Evolutionary conservation across 805 yeast species (phyloP).

Genomic region (Saturnispora bothae): DNA sequence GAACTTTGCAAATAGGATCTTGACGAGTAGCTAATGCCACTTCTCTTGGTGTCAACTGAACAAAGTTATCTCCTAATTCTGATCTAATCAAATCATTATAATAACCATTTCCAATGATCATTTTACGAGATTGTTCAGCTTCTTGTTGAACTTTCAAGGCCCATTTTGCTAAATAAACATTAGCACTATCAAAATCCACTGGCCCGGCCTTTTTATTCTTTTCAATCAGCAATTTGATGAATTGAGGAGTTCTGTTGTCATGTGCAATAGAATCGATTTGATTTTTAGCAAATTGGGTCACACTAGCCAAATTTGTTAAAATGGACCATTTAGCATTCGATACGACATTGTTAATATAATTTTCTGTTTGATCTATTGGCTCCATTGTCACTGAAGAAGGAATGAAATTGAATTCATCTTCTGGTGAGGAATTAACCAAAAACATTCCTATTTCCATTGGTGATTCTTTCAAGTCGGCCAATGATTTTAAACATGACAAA

Average conservation of each 20-base stretch:
- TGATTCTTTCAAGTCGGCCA: constrained; percentile 57
- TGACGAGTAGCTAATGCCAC: constrained; percentile 52
- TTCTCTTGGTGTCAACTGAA: constrained; percentile 46
- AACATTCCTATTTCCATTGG: constrained; percentile 62
- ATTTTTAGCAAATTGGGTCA: constrained; percentile 55
- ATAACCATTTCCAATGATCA: constrained; percentile 47
- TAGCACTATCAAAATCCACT: constrained; percentile 87
- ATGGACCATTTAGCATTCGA: constrained; percentile 78
- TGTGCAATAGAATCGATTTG: constrained; percentile 46
- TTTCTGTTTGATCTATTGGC: constrained; percentile 27
- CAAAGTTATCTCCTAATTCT: constrained; percentile 49
- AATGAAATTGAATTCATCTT: constrained; percentile 50
- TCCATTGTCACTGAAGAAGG: constrained; percentile 31
- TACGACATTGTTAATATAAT: constrained; percentile 36
- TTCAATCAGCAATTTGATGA: constrained; percentile 46
- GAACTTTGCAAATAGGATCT: constrained; percentile 53
- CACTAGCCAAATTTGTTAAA: constrained; percentile 72
- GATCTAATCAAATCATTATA: constrained; percentile 43
- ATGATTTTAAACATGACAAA: constrained; percentile 39
- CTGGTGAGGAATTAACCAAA: constrained; percentile 68
- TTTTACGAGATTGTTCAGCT: constrained; percentile 53
- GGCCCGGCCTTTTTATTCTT: constrained; percentile 61
- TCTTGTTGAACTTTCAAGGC: constrained; percentile 89
- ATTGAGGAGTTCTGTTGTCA: constrained; percentile 35
- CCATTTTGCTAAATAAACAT: constrained; percentile 92